phyloP scores from a whole-genome alignment of 2,329 filamentous ascomycete species.

The Nothopassalora personata region DNA sequence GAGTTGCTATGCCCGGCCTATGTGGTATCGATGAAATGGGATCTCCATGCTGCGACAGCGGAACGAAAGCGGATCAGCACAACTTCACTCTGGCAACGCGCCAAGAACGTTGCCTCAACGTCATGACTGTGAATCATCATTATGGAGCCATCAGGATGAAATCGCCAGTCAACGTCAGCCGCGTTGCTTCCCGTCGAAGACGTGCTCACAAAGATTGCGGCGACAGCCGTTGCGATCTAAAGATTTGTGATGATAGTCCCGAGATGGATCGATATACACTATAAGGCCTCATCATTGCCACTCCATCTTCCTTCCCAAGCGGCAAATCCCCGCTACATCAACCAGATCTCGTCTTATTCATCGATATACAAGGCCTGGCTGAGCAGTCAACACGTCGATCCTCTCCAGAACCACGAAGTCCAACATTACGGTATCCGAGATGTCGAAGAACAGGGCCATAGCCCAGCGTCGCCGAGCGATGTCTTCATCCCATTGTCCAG shows the following conservation, averaged over 20 bases:
- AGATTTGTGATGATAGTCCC: neutral
- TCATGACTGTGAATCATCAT: neutral
- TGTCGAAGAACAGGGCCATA: neutral
- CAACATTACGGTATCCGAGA: neutral
- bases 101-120: neutral
- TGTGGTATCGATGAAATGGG: too few relatives aligned
- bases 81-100: neutral
- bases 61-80: neutral
- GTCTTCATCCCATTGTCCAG: constrained; percentile 33
- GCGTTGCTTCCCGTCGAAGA: neutral
- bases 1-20: too few relatives aligned
- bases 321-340: neutral
- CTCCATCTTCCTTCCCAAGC: neutral
- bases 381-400: neutral
- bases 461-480: neutral
- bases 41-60: neutral
- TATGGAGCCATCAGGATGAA: neutral
- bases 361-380: neutral
- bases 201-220: too few relatives aligned
- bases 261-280: neutral
- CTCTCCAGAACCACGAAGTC: constrained; percentile 1
- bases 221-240: neutral
- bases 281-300: neutral
- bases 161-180: neutral
- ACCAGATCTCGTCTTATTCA: too few relatives aligned